A percentile compares a stretch with the other conserved stretches of the same genome.
Conservation (phyloP, 2,329 filamentous ascomycete species). For the Xylaria multiplex region DNA sequence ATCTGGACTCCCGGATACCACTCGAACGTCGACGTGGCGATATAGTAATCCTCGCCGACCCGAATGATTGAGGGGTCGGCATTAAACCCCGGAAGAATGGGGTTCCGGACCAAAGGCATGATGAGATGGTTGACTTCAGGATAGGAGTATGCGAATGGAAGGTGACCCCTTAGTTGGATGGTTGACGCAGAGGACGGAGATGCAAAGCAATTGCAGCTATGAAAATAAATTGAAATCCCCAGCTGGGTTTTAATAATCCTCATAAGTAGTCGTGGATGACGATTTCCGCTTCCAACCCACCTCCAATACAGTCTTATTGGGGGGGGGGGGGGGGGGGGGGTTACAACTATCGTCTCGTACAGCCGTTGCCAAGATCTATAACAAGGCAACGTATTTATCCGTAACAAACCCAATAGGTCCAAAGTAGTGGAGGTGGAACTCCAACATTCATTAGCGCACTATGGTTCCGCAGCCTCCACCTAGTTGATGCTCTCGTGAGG, state of each 20-base stretch:
- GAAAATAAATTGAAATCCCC: not conserved
- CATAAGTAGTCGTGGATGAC: conserved; percentile 5
- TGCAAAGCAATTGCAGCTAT: not conserved
- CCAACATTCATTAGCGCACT: conserved; percentile 7
- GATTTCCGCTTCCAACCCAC: conserved; percentile 16
- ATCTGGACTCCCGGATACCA: conserved; percentile 67
- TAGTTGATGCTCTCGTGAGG: no score
- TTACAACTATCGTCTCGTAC: not conserved
- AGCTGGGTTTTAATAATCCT: not conserved
- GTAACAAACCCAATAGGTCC: conserved; percentile 31
- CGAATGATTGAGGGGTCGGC: conserved; percentile 64
- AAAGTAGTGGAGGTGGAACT: conserved; percentile 17
- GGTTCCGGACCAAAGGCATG: conserved; percentile 63
- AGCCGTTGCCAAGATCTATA: conserved; percentile 18
- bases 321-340: not conserved
- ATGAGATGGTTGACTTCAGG: conserved; percentile 9
- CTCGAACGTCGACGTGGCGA: conserved; percentile 66
- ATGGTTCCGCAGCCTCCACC: not conserved
- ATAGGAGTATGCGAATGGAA: not conserved
- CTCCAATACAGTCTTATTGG: not conserved
- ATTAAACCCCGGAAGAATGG: conserved; percentile 67
- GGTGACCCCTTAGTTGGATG: not conserved
- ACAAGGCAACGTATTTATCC: conserved; percentile 31
- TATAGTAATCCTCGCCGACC: conserved; percentile 64
- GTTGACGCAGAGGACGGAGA: not conserved